Evolutionary conservation across 768 basidiomycete genomes (phyloP), one percentile per base, ranked within the genome.

Genomic region (Phylloporus arenicola): DNA sequence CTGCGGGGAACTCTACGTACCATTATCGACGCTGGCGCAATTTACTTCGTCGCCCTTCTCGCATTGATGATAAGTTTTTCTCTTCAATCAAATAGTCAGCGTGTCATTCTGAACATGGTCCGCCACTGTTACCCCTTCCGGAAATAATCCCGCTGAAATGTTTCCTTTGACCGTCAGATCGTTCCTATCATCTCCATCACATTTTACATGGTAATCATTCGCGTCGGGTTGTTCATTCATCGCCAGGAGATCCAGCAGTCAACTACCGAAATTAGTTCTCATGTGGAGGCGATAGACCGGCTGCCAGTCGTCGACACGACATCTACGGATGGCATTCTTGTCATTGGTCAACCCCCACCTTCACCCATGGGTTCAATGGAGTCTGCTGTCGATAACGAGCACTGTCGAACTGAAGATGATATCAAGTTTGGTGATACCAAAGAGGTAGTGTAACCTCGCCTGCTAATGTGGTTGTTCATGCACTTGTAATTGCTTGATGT

Each of bases 201-300:
- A 22, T 57, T 52, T 40, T 57, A 57, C 44, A 52, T 49, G 53
- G 44, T 55, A 3, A 55, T 55, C 3, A 48, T 57, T 27, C 50
- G 50, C 3, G 45, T 55, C 20, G 41, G 50, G 24, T 10, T 55
- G 8, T 38, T 22, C 38, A 39, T 6, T 20, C 1, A 13, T 22
- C 20, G 5, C 20, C 13, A 4, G 38, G 38, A 20, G 38, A 39
- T 13, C 20, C 20, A 13, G 19, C 19, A 4, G 3, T 2, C 11
- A 20, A 5, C 11, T 20, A 13, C 20, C 5, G 12, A 39, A 20
- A 12, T 22, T 5, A 48, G 39, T 22, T 40, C 14, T 33, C n/a
- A 9, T 33, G 16, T 29, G 25, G 48, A 37, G 1, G 8, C 19
- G 30, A 29, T 19, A 22, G 29, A n/a, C 9, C n/a, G 19, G 17